A percentile compares a stretch with the other conserved stretches of the same genome.
Conservation (phyloP, 2,329 filamentous ascomycete genomes). For the Macrophomina pseudophaseolina region DNA sequence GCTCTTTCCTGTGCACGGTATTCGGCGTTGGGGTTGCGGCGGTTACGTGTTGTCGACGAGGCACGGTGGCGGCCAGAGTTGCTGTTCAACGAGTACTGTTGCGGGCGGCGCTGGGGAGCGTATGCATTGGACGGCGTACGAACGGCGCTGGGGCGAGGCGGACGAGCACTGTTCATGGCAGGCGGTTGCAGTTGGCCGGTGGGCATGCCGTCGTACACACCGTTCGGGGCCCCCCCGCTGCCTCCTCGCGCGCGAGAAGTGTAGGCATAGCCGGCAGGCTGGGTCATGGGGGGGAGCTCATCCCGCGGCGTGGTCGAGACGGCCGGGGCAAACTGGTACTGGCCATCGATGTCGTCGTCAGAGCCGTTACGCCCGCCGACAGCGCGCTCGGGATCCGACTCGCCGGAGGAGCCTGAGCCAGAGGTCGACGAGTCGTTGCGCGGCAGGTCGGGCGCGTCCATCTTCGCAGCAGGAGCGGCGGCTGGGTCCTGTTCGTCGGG, state of each 20-base stretch:
- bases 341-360: conserved; percentile 38
- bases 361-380: conserved; percentile 56
- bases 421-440: conserved; percentile 52
- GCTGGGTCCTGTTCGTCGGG: conserved; percentile 27
- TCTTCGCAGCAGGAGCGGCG: conserved; percentile 36
- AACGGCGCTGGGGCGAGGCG: conserved; percentile 48
- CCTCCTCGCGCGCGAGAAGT: conserved; percentile 35
- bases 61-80: conserved; percentile 59
- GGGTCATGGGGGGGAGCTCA: conserved; percentile 41
- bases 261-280: conserved; percentile 36
- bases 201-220: conserved; percentile 37
- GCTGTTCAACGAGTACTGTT: conserved; percentile 52
- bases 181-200: conserved; percentile 32
- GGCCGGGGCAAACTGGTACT: conserved; percentile 47
- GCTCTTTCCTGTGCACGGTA: conserved; percentile 89
- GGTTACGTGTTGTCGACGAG: conserved; percentile 59
- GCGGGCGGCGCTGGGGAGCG: conserved; percentile 53
- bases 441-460: conserved; percentile 38
- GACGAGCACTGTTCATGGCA: conserved; percentile 32
- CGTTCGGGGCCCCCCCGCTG: conserved; percentile 30
- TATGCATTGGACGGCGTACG: conserved; percentile 58
- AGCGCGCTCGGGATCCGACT: conserved; percentile 51
- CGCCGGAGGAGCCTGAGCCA: conserved; percentile 53
- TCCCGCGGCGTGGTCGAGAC: conserved; percentile 40
- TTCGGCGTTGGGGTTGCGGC: conserved; percentile 71